Evolutionary conservation across 2,329 filamentous ascomycete species (phyloP), one percentile per base, ranked within the genome.

Genomic region (Xylaria sp.): DNA sequence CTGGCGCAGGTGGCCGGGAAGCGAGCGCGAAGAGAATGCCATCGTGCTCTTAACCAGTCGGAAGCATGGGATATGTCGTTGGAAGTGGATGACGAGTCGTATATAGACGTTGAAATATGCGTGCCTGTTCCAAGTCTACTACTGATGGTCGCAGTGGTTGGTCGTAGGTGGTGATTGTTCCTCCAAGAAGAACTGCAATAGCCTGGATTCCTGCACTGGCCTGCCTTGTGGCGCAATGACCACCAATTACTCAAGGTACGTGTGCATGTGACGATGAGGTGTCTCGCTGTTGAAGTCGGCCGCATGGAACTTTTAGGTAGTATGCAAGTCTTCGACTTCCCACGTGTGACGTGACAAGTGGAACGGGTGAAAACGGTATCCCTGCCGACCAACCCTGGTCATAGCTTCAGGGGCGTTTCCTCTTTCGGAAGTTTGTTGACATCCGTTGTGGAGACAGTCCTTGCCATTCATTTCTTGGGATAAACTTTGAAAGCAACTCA

Each of bases 1-100:
- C 63, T 86, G 83, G 52, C 88, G 87, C 65, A 90, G 75, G 66
- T 92, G 87, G 21, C 86, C 84, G 2, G 87, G 81, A 17, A 90
- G 72, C 2, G 80, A 76, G 59, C 81, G 76, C 50, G 79, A 80
- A 46, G 79, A 78, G 63, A 80, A 83, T 18, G 82, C 83, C 83
- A 85, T 86, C 34, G 39, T 69, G 53, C 50, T 39, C 13, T 20
- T 42, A 17, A 38, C 16, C 38, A 13, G 37, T 42, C 18, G 11
- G 11, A n/a, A 48, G 17, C 16, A 18, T 13, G n/a, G 39, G 17
- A 22, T 40, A n/a, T 48, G 17, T 39, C 3, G 19, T 21, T 42
- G 40, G 5, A 24, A 13, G 22, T 43, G 49, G 26, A 34, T 39
- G 38, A 52, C 7, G 7, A 29, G 44, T 45, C 44, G 18, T 47